These are phyloP conservation scores for Psilocybe tampanensis DNA, from an alignment of 768 basidiomycete species.

Conservation along the genomic window DNA sequence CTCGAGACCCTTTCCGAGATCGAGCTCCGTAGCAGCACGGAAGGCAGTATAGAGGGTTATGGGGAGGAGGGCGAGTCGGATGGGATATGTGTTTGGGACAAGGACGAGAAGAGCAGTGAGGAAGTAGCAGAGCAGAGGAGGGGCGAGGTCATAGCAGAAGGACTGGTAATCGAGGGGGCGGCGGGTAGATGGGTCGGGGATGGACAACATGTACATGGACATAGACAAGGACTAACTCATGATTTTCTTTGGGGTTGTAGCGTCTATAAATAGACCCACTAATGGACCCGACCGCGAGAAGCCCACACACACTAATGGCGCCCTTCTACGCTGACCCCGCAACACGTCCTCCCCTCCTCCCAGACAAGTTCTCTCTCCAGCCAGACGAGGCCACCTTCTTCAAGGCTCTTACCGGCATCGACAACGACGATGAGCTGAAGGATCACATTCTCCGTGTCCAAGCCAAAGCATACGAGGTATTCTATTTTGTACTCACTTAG, in stretches of 20 bases:
- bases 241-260: not conserved
- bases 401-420: conserved; percentile 36
- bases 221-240: not conserved
- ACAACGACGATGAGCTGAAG: conserved; percentile 38
- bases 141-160: conserved; percentile 40
- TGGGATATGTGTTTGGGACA: conserved; percentile 41
- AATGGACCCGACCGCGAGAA: too few relatives aligned
- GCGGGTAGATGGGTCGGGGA: conserved; percentile 17
- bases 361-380: not conserved
- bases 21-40: conserved; percentile 43
- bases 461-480: conserved; percentile 33
- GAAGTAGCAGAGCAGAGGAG: conserved; percentile 48
- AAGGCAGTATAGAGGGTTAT: conserved; percentile 46
- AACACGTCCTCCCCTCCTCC: not conserved
- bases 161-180: conserved; percentile 34
- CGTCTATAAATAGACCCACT: not conserved
- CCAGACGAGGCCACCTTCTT: conserved; percentile 35
- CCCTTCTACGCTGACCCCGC: not conserved
- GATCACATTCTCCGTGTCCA: conserved; percentile 42
- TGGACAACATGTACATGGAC: not conserved
- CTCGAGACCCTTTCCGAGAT: conserved; percentile 36
- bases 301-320: too few relatives aligned
- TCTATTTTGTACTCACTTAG: too few relatives aligned
- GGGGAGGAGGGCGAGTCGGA: conserved; percentile 52
- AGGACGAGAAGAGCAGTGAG: conserved; percentile 55